Percentiles rank a stretch among this genome's conserved stretches.
These are phyloP conservation scores for Aspergillus clavatus DNA, from an alignment of 2,329 filamentous ascomycete genomes.

Conservation along the genomic window DNA sequence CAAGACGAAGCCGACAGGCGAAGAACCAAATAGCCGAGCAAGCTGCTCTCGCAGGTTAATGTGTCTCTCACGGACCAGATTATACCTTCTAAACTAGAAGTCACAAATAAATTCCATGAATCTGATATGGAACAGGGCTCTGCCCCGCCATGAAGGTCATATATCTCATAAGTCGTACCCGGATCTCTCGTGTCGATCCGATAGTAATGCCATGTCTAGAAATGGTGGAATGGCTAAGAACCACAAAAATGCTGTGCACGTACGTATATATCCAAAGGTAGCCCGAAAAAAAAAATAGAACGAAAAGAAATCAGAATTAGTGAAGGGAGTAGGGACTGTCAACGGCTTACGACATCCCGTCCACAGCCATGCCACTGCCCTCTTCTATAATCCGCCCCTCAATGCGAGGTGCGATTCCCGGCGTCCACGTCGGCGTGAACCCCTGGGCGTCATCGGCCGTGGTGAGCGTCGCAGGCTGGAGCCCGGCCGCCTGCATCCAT, in stretches of 20 bases:
- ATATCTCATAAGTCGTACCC: background rate
- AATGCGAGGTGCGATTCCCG: constrained; percentile 68
- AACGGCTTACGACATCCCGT: too few relatives aligned
- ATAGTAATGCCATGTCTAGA: background rate
- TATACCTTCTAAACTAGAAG: too few relatives aligned
- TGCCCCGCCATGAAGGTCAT: background rate
- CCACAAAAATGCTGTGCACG: too few relatives aligned
- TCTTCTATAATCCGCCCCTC: constrained; percentile 65
- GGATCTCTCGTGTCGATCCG: background rate
- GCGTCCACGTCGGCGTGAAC: constrained; percentile 67
- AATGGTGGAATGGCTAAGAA: background rate
- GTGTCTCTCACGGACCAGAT: too few relatives aligned
- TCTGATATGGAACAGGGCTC: too few relatives aligned
- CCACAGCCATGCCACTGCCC: background rate
- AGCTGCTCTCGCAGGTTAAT: background rate
- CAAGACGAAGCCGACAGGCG: background rate
- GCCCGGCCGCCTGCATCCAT: constrained; percentile 66
- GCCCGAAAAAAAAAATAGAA: too few relatives aligned
- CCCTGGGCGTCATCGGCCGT: constrained; percentile 53
- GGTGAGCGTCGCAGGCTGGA: constrained; percentile 49
- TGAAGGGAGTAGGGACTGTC: too few relatives aligned
- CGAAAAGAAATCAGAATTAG: too few relatives aligned
- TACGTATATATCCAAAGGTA: too few relatives aligned
- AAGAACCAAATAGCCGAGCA: background rate
- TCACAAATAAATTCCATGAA: too few relatives aligned